These are phyloP conservation scores for Asparagopsis taxiformis DNA, from an alignment of 31 red algal species.

Conservation along the genomic window DNA sequence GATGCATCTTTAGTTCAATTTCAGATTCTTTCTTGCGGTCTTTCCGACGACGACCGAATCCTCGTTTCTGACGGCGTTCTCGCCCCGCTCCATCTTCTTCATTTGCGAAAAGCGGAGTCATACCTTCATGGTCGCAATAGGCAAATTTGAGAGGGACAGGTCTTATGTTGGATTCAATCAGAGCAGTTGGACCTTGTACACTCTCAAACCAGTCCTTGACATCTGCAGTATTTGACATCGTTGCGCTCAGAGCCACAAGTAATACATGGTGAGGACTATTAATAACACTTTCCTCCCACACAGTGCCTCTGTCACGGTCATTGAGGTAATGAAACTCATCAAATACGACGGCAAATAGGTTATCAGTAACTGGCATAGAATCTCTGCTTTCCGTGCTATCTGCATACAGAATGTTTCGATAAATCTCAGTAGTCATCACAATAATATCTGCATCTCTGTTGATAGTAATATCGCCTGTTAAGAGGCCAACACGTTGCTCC, in stretches of 20 bases:
- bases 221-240: constrained; percentile 86
- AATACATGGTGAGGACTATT: constrained; percentile 73
- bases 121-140: constrained; percentile 67
- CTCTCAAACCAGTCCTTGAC: constrained; percentile 80
- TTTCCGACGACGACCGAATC: constrained; percentile 20
- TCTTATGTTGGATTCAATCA: constrained; percentile 66
- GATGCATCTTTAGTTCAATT: constrained; percentile 53
- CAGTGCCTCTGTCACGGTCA: constrained; percentile 86
- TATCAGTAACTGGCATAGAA: constrained; percentile 36
- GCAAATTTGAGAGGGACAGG: constrained; percentile 92
- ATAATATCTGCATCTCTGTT: constrained; percentile 82
- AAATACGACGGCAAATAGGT: constrained; percentile 86
- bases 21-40: not conserved
- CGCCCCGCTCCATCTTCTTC: not conserved
- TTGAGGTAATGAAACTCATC: constrained; percentile 99
- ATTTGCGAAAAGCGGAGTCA: constrained; percentile 74
- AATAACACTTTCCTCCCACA: constrained; percentile 98
- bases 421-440: constrained; percentile 99
- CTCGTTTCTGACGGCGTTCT: constrained; percentile 7
- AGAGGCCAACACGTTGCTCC: constrained; percentile 61
- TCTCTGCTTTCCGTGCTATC: constrained; percentile 36
- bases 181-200: constrained; percentile 84
- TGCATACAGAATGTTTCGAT: constrained; percentile 98
- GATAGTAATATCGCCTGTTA: constrained; percentile 91
- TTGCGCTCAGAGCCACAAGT: constrained; percentile 90